Evolutionary conservation across 2,329 filamentous ascomycete genomes (phyloP).

Genomic region (Scedosporium apiospermum): DNA sequence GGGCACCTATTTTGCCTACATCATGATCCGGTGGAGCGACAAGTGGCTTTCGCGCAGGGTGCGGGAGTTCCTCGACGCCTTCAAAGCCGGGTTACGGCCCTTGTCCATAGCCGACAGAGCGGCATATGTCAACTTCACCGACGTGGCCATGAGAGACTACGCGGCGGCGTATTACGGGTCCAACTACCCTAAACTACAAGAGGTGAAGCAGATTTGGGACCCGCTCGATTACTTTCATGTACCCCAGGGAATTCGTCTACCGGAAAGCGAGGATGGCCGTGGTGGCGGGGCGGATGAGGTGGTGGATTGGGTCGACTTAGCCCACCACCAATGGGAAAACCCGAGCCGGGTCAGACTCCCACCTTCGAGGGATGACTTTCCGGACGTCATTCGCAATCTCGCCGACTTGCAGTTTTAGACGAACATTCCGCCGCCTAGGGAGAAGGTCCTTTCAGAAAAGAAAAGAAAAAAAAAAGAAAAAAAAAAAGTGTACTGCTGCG

Average conservation of each 20-base stretch:
- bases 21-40: conserved; percentile 20
- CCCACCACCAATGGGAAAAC: no score
- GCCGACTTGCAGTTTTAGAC: no score
- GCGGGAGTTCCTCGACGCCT: conserved; percentile 11
- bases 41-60: conserved; percentile 22
- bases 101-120: conserved; percentile 15
- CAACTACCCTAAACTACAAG: conserved; percentile 15
- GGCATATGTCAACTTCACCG: conserved; percentile 21
- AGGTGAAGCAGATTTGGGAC: conserved; percentile 20
- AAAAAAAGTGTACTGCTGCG: no score
- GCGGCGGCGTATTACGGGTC: conserved; percentile 22
- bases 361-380: no score
- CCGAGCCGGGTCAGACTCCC: no score
- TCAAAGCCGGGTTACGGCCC: conserved; percentile 14
- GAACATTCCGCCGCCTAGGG: no score
- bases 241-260: conserved; percentile 15
- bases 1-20: conserved; percentile 17
- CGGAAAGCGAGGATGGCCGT: not conserved
- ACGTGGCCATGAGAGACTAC: conserved; percentile 8
- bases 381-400: no score
- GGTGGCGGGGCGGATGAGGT: no score
- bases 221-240: conserved; percentile 17
- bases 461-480: no score
- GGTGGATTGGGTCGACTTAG: no score
- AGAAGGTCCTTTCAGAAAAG: no score